These are phyloP conservation scores for Penicillium occitanis DNA, from an alignment of 2,329 filamentous ascomycete species.

Conservation along the genomic window DNA sequence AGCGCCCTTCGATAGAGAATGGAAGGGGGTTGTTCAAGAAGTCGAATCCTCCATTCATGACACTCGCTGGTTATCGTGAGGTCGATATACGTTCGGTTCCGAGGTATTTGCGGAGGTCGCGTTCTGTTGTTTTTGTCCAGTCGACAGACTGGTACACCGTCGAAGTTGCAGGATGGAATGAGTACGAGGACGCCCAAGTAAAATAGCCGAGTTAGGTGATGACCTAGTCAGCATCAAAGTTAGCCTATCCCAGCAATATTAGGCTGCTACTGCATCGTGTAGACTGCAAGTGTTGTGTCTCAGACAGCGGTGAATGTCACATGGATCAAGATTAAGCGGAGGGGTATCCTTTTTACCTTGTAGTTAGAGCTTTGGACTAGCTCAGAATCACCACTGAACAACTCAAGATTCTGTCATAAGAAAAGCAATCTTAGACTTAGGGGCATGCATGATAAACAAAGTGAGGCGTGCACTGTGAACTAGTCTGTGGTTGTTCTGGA, in stretches of 20 bases:
- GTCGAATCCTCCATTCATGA: constrained; percentile 22
- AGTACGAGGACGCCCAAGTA: background rate
- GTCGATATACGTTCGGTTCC: background rate
- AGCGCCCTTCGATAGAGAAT: constrained; percentile 16
- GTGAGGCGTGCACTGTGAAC: constrained; percentile 5
- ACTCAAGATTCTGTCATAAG: background rate
- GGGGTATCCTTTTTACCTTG: constrained; percentile 1
- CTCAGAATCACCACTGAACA: background rate
- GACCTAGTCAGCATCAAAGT: background rate
- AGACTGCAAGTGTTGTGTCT: constrained; percentile 5
- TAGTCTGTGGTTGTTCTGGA: background rate
- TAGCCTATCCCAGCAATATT: background rate
- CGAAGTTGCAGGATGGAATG: background rate
- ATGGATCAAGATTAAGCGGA: constrained; percentile 6
- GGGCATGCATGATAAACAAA: constrained; percentile 9
- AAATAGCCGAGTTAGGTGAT: background rate
- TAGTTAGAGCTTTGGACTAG: background rate
- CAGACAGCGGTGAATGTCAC: constrained; percentile 17
- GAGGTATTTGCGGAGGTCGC: background rate
- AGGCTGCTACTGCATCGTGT: constrained; percentile 1
- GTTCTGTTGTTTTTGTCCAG: background rate
- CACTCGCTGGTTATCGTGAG: constrained; percentile 1
- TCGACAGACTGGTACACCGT: background rate
- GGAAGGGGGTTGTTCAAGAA: constrained; percentile 14
- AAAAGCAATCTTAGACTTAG: background rate